Base-by-base conservation (phyloP, 495 filamentous ascomycete genomes). In the Aspergillus kassunensis region DNA sequence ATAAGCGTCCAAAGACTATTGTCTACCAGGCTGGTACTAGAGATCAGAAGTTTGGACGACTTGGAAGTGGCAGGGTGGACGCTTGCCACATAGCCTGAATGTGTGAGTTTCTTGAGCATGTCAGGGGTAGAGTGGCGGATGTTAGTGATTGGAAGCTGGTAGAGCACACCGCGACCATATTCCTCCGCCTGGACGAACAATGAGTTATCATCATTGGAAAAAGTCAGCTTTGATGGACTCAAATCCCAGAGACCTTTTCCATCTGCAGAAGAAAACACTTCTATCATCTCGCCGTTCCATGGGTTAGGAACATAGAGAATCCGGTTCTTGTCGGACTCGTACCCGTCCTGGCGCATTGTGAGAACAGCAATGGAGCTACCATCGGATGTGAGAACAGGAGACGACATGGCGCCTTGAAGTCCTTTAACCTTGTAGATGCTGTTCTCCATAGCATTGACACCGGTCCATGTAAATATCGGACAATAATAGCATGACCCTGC, bases 291-390 rank as follows among this genome's bases (percentile, higher is more conserved):
- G 5, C 80, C 78, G 59, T 74, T 79, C 71, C 74, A 77, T 6
- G 81, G 73, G 56, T 86, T 80, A 6, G 68, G 68, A 41, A 89
- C 64, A 12, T 95, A 69, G 45, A 97, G 66, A 4, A 96, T 77
- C 4, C 88, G 77, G 41, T 91, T 87, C 67, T 89, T 88, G 71
- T 97, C 92, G 9, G 86, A 86, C 69, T 97, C 92, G 62, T 97
- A 96, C 19, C 90, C 89, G 57, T 86, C 82, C 53, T 82, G 73
- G 20, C 78, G 75, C 88, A 91, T 91, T 27, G 85, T 79, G 35
- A 90, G 80, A 54, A 96, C 90, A n/a, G 84, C 91, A 8, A 91
- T 79, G 40, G 77, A 78, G 43, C 74, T 78, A 1, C 88, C 90
- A 58, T 85, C 79, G 15, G 86, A 83, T 2, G 88, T 89, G 54